Percentiles rank a stretch among this genome's conserved stretches.
Conservation (phyloP, 495 filamentous ascomycete species). For the Chaetomium cochliodes region DNA sequence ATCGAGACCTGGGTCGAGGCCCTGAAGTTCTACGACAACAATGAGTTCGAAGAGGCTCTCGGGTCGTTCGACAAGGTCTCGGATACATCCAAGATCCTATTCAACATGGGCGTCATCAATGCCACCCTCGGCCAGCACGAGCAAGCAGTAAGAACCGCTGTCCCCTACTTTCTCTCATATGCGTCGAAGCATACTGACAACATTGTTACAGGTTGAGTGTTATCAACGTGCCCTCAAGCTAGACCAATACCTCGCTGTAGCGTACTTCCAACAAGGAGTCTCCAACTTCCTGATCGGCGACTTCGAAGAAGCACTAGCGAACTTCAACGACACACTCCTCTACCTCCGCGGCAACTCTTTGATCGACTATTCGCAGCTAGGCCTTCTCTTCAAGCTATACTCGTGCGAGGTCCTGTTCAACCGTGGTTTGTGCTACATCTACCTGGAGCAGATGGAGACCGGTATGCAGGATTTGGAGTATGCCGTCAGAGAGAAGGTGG, state of each 20-base stretch:
- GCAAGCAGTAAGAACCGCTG: slow-evolving; percentile 67
- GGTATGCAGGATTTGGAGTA: slow-evolving; percentile 90
- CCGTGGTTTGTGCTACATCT: slow-evolving; percentile 95
- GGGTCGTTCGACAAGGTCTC: slow-evolving; percentile 79
- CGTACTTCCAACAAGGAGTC: slow-evolving; percentile 98
- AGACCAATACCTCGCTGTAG: slow-evolving; percentile 93
- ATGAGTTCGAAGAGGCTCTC: slow-evolving; percentile 88
- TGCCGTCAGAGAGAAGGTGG: slow-evolving; percentile 94
- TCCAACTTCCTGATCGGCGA: slow-evolving; percentile 97
- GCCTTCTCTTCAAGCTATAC: slow-evolving; percentile 91
- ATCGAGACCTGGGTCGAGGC: slow-evolving; percentile 98
- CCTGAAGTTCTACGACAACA: slow-evolving; percentile 87
- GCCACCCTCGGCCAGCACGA: slow-evolving; percentile 96
- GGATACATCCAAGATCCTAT: slow-evolving; percentile 97
- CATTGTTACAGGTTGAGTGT: slow-evolving; percentile 70
- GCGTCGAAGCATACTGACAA: background rate
- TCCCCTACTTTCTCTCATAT: background rate
- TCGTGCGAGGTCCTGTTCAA: slow-evolving; percentile 99
- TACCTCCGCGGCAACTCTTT: slow-evolving; percentile 94
- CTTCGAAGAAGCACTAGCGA: slow-evolving; percentile 94
- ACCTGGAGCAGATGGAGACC: slow-evolving; percentile 82
- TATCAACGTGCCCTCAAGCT: slow-evolving; percentile 87
- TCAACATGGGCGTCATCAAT: slow-evolving; percentile 98
- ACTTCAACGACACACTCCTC: slow-evolving; percentile 97
- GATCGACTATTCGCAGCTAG: slow-evolving; percentile 98